phyloP scores from a whole-genome alignment of 495 filamentous ascomycete genomes.

The Aspergillus conjunctus region DNA sequence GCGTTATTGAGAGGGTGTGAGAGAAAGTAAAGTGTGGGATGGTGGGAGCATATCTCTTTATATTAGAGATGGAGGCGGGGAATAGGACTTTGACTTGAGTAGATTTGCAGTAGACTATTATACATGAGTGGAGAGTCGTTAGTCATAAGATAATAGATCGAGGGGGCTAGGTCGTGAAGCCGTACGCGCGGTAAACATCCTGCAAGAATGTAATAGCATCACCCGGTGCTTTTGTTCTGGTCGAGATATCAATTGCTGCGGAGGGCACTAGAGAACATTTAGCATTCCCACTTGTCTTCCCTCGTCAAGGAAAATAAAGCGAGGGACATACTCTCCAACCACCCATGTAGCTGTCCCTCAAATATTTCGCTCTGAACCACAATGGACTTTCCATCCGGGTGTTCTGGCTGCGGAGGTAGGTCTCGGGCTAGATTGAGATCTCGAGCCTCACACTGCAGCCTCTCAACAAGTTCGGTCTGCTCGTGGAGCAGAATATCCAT shows the following conservation, averaged over 20 bases:
- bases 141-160: not conserved
- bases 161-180: not conserved
- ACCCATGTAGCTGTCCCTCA: constrained; percentile 13
- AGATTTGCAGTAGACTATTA: not conserved
- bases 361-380: not conserved
- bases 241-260: constrained; percentile 4
- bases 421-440: constrained; percentile 10
- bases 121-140: not conserved
- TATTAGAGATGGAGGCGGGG: constrained; percentile 38
- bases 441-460: constrained; percentile 5
- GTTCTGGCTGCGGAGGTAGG: not conserved
- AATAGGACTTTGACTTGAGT: constrained; percentile 26
- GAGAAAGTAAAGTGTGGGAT: constrained; percentile 34
- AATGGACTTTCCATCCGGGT: constrained; percentile 3
- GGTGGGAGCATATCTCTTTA: constrained; percentile 43
- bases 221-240: not conserved
- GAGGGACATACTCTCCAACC: constrained; percentile 9
- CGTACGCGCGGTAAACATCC: not conserved
- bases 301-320: not conserved
- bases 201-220: not conserved
- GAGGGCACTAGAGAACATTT: constrained; percentile 4
- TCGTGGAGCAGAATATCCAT: constrained; percentile 11
- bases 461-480: not conserved
- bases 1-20: constrained; percentile 25
- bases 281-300: not conserved